Evolutionary conservation across 116 monocot species (phyloP), one percentile per base, ranked within the genome.

Genomic region (Posidonia oceanica): DNA sequence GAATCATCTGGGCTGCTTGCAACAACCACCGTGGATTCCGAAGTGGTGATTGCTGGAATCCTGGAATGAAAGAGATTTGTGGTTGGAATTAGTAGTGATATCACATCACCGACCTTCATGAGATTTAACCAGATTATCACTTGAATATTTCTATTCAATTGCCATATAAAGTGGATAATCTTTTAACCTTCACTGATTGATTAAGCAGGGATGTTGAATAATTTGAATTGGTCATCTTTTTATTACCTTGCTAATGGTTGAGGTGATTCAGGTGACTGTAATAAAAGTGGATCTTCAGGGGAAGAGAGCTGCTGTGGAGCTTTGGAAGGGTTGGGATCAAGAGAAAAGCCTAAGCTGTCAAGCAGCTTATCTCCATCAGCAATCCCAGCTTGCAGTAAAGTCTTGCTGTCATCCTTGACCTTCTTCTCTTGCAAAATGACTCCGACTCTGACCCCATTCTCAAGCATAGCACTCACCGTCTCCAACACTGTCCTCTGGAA

Each of bases 371-470:
- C 69, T 18, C 80, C 75, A 52, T 38, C 61, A 39, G 78, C 68
- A 41, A 93, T 78, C 44, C 88, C 92, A 48, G 84, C 80, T 79
- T 93, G 84, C 16, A 48, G 17, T 23, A 93, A 66, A 48, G 85
- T 88, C 63, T 81, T 78, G 61, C 23, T 76, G 75, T 93, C 92
- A 77, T 88, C 84, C 65, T 78, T 74, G 64, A 86, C 69, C 80
- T 82, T 93, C 80, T 83, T 81, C 41, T 88, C 92, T 61, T 86
- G 86, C 8, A 80, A 68, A n/a, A 84, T 62, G 58, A 93, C 82
- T 63, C 92, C 88, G 2, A 93, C 76, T 61, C 71, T 78, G 4
- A 93, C 72, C 41, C 80, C 86, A 67, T 72, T 80, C 56, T 83
- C 83, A 71, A 93, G 75, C 52, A 93, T 79, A 29, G 86, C 78